Evolutionary conservation across 768 basidiomycete genomes (phyloP), one percentile per base, ranked within the genome.

Genomic region (Suillus alpinus): DNA sequence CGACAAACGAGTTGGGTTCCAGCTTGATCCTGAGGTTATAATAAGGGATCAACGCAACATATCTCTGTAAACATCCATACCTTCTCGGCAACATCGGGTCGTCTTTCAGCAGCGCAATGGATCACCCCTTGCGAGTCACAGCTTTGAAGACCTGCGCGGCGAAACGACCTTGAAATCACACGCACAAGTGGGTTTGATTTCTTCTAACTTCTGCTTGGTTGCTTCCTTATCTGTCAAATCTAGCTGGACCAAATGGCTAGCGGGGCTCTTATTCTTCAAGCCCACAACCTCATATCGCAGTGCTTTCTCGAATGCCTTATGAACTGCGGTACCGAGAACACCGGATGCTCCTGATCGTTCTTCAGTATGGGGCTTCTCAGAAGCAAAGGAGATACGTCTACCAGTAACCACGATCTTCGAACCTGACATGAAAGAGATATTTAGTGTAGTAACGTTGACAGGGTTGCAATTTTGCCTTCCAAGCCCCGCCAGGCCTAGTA

Each of bases 91-190:
- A 93, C 91, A 69, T 98, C 95, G 5, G 95, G 94, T 47, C 95
- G 79, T 62, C 96, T 77, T 75, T 98, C 95, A 2, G 96, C 96
- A 14, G 96, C 96, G 68, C 95, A 97, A 69, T 98, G 96, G 16
- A 98, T 86, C 41, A 98, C 86, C 86, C 89, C 88, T 90, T 69
- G 56, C 59, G 26, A 59, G 39, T 51, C 18, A 23, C 44, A 55
- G 60, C 26, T 3, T 26, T 59, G 36, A 46, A n/a, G 31, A 26
- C 56, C 52, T 40, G 40, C 58, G 53, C 23, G 37, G 53, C 23
- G 37, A n/a, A n/a, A n/a, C 13, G 18, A 36, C n/a, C 36, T 16
- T 10, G 20, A 26, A 36, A 57, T 23, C 43, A 44, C 52, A 79
- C 88, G 68, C 73, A 93, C 92, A 92, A 59, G 88, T 76, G 0